A percentile compares a stretch with the other conserved stretches of the same genome.
These are phyloP conservation scores for Aspergillus ibericus DNA, from an alignment of 2,329 filamentous ascomycete species.

Conservation along the genomic window DNA sequence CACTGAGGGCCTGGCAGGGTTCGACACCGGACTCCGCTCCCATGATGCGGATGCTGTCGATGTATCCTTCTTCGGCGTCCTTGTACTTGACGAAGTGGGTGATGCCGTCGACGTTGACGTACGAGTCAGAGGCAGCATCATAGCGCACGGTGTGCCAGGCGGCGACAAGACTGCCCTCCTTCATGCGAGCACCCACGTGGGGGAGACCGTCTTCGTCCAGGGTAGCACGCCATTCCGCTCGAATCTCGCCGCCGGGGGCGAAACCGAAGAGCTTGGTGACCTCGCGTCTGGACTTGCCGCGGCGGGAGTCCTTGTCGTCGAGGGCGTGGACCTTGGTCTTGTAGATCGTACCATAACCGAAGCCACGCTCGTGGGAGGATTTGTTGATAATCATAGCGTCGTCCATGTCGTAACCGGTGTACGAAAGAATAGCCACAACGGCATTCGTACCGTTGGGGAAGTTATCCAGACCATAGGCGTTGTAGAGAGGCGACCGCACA, in stretches of 20 bases:
- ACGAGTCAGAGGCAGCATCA: constrained; percentile 68
- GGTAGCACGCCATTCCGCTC: constrained; percentile 66
- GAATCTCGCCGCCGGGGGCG: constrained; percentile 72
- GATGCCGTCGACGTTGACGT: constrained; percentile 80
- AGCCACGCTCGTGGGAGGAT: constrained; percentile 90
- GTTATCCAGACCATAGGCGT: constrained; percentile 95
- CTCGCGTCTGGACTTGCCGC: constrained; percentile 64
- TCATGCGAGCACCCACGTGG: constrained; percentile 72
- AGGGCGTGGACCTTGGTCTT: constrained; percentile 93
- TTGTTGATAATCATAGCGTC: constrained; percentile 99
- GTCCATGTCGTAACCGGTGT: constrained; percentile 99
- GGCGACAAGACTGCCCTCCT: constrained; percentile 79
- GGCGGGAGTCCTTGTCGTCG: constrained; percentile 70
- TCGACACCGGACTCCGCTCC: constrained; percentile 81
- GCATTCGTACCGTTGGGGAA: constrained; percentile 97
- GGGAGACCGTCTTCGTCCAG: constrained; percentile 89
- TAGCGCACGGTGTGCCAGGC: constrained; percentile 86
- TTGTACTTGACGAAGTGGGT: constrained; percentile 95
- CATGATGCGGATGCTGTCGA: constrained; percentile 90
- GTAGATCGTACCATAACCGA: constrained; percentile 94
- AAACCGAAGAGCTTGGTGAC: constrained; percentile 88
- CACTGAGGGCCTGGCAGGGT: constrained; percentile 80
- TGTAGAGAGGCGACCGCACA: constrained; percentile 87
- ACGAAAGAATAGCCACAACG: constrained; percentile 95
- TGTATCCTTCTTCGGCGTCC: constrained; percentile 80